Evolutionary conservation across 495 filamentous ascomycete genomes (phyloP).

Genomic region (Aspergillus saccharolyticus): DNA sequence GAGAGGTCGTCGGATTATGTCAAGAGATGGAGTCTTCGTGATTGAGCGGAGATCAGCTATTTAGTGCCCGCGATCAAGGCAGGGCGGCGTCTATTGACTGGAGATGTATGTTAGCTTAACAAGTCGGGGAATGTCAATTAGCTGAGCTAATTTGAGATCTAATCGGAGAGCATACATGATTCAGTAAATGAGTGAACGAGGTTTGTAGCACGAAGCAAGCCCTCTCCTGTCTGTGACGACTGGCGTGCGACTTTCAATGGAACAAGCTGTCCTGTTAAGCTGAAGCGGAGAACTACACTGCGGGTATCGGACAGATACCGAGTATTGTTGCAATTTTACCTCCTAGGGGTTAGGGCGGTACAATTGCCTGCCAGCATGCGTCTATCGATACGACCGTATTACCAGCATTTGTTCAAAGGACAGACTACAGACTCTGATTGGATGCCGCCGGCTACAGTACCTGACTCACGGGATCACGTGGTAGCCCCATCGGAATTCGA

Average conservation of each 20-base stretch:
- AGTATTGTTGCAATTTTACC: neutral
- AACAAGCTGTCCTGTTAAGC: constrained; percentile 25
- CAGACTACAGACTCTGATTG: constrained; percentile 39
- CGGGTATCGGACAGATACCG: neutral
- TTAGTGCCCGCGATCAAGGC: constrained; percentile 3
- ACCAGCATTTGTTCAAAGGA: constrained; percentile 26
- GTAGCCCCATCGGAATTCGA: neutral
- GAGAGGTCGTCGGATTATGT: constrained; percentile 4
- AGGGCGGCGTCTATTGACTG: neutral
- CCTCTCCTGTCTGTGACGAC: constrained; percentile 4
- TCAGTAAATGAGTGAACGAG: neutral
- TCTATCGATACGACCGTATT: constrained; percentile 19
- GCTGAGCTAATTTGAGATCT: neutral
- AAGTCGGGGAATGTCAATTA: neutral
- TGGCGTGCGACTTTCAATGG: constrained; percentile 8
- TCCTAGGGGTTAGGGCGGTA: constrained; percentile 7
- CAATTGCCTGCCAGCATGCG: neutral
- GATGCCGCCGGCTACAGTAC: constrained; percentile 5
- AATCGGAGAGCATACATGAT: constrained; percentile 4
- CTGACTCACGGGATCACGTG: constrained; percentile 11
- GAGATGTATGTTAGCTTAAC: neutral
- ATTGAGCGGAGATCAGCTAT: constrained; percentile 6
- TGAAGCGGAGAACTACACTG: constrained; percentile 8
- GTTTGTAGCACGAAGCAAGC: neutral
- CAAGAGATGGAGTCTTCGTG: neutral